These are phyloP conservation scores for Coemansia sp. DNA, from an alignment of 192 early-diverging fungal species.

Conservation along the genomic window DNA sequence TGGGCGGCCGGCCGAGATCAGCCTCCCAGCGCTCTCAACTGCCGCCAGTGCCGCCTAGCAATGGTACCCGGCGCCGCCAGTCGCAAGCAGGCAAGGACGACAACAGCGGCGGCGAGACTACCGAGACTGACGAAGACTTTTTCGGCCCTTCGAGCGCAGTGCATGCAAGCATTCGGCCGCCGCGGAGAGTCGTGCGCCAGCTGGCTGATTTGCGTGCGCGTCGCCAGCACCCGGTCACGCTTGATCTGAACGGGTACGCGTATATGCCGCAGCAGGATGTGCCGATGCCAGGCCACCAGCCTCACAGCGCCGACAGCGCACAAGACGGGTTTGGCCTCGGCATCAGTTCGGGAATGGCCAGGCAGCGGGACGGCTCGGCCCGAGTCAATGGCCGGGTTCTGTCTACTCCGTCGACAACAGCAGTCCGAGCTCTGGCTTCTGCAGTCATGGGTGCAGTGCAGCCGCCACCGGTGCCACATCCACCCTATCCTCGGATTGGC, in stretches of 20 bases:
- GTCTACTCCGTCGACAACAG: conserved; percentile 29
- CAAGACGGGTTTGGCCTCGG: conserved; percentile 27
- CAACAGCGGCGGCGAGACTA: conserved; percentile 34
- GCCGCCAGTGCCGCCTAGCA: background rate
- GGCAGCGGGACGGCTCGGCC: background rate
- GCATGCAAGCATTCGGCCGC: conserved; percentile 37
- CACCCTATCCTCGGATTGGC: background rate
- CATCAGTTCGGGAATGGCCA: conserved; percentile 13
- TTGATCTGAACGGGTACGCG: conserved; percentile 16
- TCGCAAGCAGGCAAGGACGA: background rate
- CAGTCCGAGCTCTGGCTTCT: conserved; percentile 3
- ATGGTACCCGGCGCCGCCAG: background rate
- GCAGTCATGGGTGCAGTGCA: background rate
- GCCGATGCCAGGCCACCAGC: background rate
- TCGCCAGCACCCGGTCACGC: conserved; percentile 13
- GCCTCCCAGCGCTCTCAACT: background rate
- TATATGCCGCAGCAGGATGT: background rate
- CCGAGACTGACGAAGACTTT: conserved; percentile 52
- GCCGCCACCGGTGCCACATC: background rate
- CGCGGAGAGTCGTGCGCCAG: conserved; percentile 36
- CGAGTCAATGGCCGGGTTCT: conserved; percentile 11
- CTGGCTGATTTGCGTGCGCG: conserved; percentile 35
- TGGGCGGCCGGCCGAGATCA: background rate
- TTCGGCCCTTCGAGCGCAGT: conserved; percentile 27
- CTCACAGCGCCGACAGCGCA: background rate